Conservation (phyloP, 116 monocot species). For the Posidonia oceanica region DNA sequence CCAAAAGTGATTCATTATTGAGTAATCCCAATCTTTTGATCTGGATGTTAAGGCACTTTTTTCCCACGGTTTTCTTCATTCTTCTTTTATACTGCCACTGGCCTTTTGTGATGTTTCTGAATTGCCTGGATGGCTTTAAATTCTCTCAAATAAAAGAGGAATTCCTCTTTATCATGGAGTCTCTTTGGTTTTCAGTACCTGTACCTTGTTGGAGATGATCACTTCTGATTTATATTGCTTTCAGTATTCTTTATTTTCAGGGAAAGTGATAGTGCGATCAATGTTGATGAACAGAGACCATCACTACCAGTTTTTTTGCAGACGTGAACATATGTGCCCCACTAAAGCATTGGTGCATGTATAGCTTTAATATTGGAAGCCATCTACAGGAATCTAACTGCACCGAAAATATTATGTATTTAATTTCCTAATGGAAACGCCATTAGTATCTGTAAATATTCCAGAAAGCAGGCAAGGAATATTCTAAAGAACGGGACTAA, state of each 20-base stretch:
- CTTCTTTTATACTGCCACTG: too few relatives aligned
- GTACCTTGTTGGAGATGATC: neutral
- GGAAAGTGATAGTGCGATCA: neutral
- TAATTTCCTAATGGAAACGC: neutral
- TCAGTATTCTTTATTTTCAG: neutral
- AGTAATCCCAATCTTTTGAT: too few relatives aligned
- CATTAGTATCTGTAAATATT: neutral
- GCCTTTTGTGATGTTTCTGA: too few relatives aligned
- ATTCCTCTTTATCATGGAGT: neutral
- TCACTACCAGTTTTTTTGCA: neutral
- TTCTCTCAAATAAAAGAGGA: neutral
- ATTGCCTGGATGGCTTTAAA: too few relatives aligned
- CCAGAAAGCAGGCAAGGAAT: neutral
- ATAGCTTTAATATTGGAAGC: neutral
- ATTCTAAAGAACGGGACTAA: neutral
- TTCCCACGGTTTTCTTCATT: too few relatives aligned
- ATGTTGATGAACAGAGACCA: neutral
- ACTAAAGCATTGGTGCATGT: neutral
- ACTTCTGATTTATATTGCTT: neutral
- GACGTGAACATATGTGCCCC: neutral
- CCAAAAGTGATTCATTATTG: too few relatives aligned
- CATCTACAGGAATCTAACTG: neutral
- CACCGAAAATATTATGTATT: neutral
- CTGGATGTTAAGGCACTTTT: too few relatives aligned
- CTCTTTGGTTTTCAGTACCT: neutral